Evolutionary conservation across 2,329 filamentous ascomycete genomes (phyloP), one percentile per base, ranked within the genome.

Genomic region (Botrytis medusae): DNA sequence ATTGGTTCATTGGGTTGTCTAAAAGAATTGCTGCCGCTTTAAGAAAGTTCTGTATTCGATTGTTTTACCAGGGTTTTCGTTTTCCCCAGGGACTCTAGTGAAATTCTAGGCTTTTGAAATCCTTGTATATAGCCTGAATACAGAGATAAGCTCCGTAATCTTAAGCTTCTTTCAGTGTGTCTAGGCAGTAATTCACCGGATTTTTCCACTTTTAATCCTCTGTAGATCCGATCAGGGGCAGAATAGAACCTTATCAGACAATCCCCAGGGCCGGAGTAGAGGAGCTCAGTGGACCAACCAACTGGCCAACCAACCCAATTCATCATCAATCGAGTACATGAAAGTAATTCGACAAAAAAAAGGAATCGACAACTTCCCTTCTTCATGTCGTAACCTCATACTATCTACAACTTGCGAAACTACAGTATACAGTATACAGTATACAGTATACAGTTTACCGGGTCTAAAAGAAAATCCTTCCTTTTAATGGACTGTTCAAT

Each of bases 401-500:
- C 34, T 12, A n/a, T 54, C 48, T 68, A 22, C 64, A 68, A 29
- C 16, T n/a, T n/a, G 29, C 64, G 8, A 68, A 54, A 25, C 25
- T 12, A 42, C 40, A 42, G 12, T 42, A 42, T 42, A 42, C 40
- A 42, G 12, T 29, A 42, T 51, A 37, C 63, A 67, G n/a, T 25
- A 25, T 37, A 67, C 64, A 22, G 51, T 40, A 34, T n/a, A 37
- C n/a, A 46, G 2, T 22, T 34, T 46, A 46, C 40, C 7, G 22
- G 22, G 20, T 67, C 22, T 16, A 20, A 2, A 37, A 37, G 32
- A 37, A 12, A 44, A 20, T 22, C n/a, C 18, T 6, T 6, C 32
- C 59, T 64, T 18, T 37, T 46, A 40, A 72, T 72, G 70, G 70
- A 48, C 29, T 37, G 14, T 32, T 51, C 48, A 48, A 48, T 54